Evolutionary conservation across 1,139 yeast genomes (phyloP), one percentile per base, ranked within the genome.

Genomic region (Entelexis sorbosivorans): DNA sequence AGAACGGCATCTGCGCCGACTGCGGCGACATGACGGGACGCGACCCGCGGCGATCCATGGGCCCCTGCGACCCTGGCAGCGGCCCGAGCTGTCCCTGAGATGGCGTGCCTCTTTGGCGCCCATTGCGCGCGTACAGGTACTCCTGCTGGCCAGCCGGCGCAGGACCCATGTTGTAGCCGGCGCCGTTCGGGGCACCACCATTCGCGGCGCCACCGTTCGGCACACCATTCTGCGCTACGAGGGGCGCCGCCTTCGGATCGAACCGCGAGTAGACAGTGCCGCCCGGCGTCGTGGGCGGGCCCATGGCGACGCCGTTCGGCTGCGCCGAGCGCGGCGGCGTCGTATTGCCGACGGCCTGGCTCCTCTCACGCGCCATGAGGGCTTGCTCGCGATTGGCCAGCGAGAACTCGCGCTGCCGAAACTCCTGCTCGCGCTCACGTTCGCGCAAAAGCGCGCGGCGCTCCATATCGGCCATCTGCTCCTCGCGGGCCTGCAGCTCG

Each of bases 201-300:
- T 36, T 28, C 10, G 28, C 24, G 24, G 6, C 24, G 24, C 6
- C 40, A n/a, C 17, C 20, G 28, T 36, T 36, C 24, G 4, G 24
- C 6, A 6, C 24, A 9, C 40, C 40, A 13, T 36, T 36, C 40
- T 40, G 44, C 9, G 44, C 34, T 5, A 40, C 36, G 20, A 38
- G 16, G 13, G 44, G 42, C 10, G 55, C 57, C 2, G 57, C 54
- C 22, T 48, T 48, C 11, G 57, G 57, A 29, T 54, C 57, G 42
- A 54, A 54, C 7, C 57, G 51, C n/a, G 57, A 54, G 53, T 53
- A 53, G 2, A 38, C 48, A 7, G 57, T 54, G 26, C 57, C 57
- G 22, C 52, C 52, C 10, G 57, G 57, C 0, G 57, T 54, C 3
- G 45, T 48, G 1, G 56, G 56, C 16, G 40, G 47, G 10, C 38